Conservation (phyloP, 345 rosid genomes). For the Acer saccharum region DNA sequence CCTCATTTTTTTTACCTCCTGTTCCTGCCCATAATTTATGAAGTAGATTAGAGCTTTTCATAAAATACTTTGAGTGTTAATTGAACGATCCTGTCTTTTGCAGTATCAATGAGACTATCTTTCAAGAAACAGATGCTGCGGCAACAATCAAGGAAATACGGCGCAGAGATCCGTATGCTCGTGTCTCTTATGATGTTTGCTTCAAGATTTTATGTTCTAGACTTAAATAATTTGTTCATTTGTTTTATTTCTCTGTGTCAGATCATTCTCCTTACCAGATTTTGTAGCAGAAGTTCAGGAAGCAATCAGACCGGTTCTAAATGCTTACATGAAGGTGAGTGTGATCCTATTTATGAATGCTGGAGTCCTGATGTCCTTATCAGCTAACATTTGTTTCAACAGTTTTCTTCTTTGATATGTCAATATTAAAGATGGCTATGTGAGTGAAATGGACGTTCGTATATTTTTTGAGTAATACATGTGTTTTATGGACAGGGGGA, state of each 20-base stretch:
- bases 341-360: neutral
- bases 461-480: neutral
- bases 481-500: constrained; percentile 57
- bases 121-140: constrained; percentile 91
- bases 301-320: constrained; percentile 76
- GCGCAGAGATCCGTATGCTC: constrained; percentile 85
- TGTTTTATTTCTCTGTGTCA: constrained; percentile 31
- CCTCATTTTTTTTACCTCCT: neutral
- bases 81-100: constrained; percentile 27
- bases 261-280: constrained; percentile 90
- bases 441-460: neutral
- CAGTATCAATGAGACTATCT: constrained; percentile 81
- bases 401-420: neutral
- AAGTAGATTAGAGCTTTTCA: neutral
- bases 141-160: constrained; percentile 81
- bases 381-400: neutral
- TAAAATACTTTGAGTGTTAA: constrained; percentile 4
- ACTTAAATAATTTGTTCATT: neutral
- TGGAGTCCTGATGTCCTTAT: neutral
- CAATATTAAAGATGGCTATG: neutral
- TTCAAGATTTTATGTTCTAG: constrained; percentile 12
- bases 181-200: constrained; percentile 12
- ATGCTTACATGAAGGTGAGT: constrained; percentile 76
- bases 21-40: neutral
- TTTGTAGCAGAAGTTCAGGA: constrained; percentile 90